These are phyloP conservation scores for Cyclanthera cordifolia DNA, from an alignment of 306 rosid genomes.

Conservation along the genomic window DNA sequence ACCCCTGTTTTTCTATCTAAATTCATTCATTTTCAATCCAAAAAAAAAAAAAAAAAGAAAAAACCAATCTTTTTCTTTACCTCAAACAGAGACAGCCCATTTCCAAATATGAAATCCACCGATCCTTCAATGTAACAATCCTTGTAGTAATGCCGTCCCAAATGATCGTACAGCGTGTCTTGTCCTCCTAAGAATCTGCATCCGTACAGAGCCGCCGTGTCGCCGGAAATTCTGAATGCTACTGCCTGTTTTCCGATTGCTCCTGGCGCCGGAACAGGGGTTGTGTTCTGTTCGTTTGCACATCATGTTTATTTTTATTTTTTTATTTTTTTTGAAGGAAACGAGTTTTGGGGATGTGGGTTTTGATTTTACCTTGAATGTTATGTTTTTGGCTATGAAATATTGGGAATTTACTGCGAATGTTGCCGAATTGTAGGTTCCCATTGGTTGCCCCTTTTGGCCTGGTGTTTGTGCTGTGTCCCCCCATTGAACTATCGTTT, in stretches of 20 bases:
- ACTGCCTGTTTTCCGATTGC: constrained; percentile 85
- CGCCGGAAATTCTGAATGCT: constrained; percentile 88
- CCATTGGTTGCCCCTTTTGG: constrained; percentile 56
- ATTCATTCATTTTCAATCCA: no score
- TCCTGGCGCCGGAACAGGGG: constrained; percentile 77
- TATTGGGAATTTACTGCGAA: constrained; percentile 83
- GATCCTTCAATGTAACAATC: constrained; percentile 98
- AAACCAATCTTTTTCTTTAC: constrained; percentile 14
- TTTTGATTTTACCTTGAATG: constrained; percentile 49
- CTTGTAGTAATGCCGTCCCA: constrained; percentile 86
- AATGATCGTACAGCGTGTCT: constrained; percentile 81
- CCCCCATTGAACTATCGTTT: constrained; percentile 91
- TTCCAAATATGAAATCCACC: constrained; percentile 96
- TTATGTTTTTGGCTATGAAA: constrained; percentile 88
- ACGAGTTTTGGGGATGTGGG: neutral
- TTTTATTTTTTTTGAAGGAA: no score
- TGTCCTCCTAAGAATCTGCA: constrained; percentile 90
- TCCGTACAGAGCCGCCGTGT: constrained; percentile 61
- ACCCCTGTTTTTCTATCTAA: constrained; percentile 49
- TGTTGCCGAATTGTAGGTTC: constrained; percentile 79
- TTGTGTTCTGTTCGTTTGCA: constrained; percentile 38
- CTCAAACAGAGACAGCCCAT: constrained; percentile 73
- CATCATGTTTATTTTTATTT: neutral
- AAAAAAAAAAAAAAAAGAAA: no score
- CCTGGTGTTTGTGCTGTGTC: constrained; percentile 90